Base-by-base conservation (phyloP, 371 early-diverging fungal genomes). In the Smittium mucronatum region DNA sequence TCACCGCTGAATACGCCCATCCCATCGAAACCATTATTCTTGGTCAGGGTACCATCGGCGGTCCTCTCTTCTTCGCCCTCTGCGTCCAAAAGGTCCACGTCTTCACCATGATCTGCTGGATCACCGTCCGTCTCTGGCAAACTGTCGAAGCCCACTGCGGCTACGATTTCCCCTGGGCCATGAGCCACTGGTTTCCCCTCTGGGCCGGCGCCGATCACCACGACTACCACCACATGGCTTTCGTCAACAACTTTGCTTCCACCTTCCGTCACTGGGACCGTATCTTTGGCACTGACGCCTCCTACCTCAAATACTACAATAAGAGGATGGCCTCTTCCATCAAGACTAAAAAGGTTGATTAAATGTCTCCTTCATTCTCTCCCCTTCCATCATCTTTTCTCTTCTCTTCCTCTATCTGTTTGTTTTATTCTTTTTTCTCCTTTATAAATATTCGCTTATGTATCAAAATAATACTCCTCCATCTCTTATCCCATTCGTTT, bases 181-280 rank as follows among this genome's bases (percentile, higher is more conserved):
- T 47, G 72, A 78, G 64, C 78, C 82, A 30, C 75, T 85, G 73
- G 78, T 73, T 78, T 70, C 78, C 78, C 57, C 75, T 78, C 69
- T 78, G 78, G 78, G 77, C 78, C 11, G 78, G 78, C 0, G 78
- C 78, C 5, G 61, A 76, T 21, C 79, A 78, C 63, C 88, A 88
- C 74, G 88, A 88, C 70, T 86, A 81, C 74, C 88, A 88, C 73
- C 88, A 88, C 70, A 80, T 83, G 74, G 81, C 78, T 28, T 88
- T 88, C 77, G 85, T 85, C 70, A 78, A 80, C 75, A 85, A 84
- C 71, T 87, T 78, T 78, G 86, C 89, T 2, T 87, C 88, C 36
- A 81, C 85, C 30, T 92, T 92, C 84, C 78, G 93, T 67, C 89
- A 89, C 87, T 90, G 90, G 89, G 93, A 92, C 78, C 82, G 84